Evolutionary conservation across 768 basidiomycete species (phyloP).

Genomic region (Austroboletus eburneus): DNA sequence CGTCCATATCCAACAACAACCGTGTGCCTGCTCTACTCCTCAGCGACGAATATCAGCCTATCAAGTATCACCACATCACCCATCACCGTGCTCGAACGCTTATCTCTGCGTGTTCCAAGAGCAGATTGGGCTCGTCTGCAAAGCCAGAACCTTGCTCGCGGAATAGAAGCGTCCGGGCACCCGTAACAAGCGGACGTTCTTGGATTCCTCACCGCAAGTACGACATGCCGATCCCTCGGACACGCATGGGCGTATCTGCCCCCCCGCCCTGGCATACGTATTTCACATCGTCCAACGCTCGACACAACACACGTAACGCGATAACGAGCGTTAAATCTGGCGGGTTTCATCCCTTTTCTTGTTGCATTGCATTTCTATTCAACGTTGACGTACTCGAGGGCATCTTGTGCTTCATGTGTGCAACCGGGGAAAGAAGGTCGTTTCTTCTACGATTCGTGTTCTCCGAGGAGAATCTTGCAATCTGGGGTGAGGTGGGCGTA

Average conservation of each 20-base stretch:
- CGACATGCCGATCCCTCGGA: background rate
- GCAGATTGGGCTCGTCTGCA: background rate
- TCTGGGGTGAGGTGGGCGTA: background rate
- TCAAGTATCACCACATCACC: background rate
- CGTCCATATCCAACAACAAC: background rate
- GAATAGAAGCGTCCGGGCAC: too few species aligned
- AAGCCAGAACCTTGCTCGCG: too few species aligned
- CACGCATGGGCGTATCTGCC: background rate
- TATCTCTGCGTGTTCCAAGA: background rate
- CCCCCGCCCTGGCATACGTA: too few species aligned
- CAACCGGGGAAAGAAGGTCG: background rate
- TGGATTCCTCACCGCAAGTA: too few species aligned
- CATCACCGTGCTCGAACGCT: background rate
- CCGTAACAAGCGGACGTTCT: too few species aligned
- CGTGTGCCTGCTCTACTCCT: background rate
- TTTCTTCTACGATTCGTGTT: background rate
- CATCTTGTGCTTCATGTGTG: background rate
- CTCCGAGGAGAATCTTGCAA: background rate
- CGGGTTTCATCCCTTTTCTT: background rate
- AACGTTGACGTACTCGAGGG: background rate
- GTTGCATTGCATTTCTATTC: background rate
- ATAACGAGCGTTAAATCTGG: background rate
- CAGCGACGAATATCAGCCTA: conserved; percentile 3
- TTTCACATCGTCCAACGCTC: background rate
- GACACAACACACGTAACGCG: background rate